Evolutionary conservation across 805 yeast species (phyloP).

Genomic region (Ogataea glucozyma): DNA sequence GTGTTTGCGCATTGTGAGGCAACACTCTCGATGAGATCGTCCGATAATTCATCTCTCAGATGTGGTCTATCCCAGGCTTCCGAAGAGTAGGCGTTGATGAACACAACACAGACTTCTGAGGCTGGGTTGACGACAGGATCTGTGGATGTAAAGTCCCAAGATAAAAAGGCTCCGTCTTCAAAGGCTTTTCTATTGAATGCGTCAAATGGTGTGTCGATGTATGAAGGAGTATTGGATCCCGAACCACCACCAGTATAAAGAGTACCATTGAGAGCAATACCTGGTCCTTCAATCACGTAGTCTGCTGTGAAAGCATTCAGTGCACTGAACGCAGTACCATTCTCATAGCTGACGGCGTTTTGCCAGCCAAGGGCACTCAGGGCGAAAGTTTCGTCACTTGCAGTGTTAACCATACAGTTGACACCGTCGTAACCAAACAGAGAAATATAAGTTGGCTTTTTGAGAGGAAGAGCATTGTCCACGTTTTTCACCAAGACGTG

Average conservation of each 20-base stretch:
- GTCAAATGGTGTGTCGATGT: conserved; percentile 58
- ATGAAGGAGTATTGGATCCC: conserved; percentile 56
- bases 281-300: conserved; percentile 16
- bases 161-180: conserved; percentile 17
- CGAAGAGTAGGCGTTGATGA: conserved; percentile 56
- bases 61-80: conserved; percentile 56
- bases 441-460: conserved; percentile 47
- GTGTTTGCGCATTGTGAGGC: conserved; percentile 55
- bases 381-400: neutral
- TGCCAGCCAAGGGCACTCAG: conserved; percentile 13
- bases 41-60: conserved; percentile 58
- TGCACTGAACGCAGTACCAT: conserved; percentile 12
- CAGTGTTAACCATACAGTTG: conserved; percentile 6
- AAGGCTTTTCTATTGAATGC: conserved; percentile 50
- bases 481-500: conserved; percentile 55
- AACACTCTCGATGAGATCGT: conserved; percentile 49
- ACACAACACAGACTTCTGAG: conserved; percentile 51
- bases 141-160: conserved; percentile 32
- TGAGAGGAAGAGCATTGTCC: conserved; percentile 53
- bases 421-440: conserved; percentile 21
- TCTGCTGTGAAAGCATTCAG: neutral
- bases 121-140: conserved; percentile 48
- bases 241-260: conserved; percentile 68
- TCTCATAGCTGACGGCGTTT: conserved; percentile 10
- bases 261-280: conserved; percentile 46